A percentile compares a stretch with the other conserved stretches of the same genome.
Conservation (phyloP, 2,329 filamentous ascomycete species). For the Periconia sp. region DNA sequence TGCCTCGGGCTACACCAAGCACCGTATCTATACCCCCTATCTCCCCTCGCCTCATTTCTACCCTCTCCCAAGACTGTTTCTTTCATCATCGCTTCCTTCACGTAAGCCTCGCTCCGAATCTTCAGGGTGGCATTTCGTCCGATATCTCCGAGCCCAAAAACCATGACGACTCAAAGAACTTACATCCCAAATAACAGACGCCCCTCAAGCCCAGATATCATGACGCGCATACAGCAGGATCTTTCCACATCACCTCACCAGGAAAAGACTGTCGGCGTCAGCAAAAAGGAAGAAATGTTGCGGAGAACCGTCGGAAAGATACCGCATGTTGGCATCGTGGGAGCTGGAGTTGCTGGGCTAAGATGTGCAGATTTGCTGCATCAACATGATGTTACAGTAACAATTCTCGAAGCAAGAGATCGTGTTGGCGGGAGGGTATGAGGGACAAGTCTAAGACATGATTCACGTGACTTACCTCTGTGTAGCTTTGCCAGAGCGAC, state of each 20-base stretch:
- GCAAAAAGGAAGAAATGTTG: constrained; percentile 31
- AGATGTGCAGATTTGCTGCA: constrained; percentile 72
- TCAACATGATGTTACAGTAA: constrained; percentile 69
- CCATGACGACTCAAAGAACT: constrained; percentile 33
- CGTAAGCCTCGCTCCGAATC: not conserved
- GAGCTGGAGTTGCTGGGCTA: constrained; percentile 73
- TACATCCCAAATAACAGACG: constrained; percentile 31
- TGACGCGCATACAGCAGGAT: constrained; percentile 43
- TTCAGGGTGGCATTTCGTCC: not conserved
- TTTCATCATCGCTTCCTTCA: not conserved
- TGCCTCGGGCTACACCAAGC: constrained; percentile 1
- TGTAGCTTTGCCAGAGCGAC: constrained; percentile 57
- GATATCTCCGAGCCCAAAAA: no score
- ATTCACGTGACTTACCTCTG: constrained; percentile 14
- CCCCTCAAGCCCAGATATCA: constrained; percentile 13
- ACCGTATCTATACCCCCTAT: not conserved
- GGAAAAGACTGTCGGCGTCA: constrained; percentile 22
- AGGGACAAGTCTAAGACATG: not conserved
- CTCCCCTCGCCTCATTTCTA: not conserved
- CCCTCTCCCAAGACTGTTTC: not conserved
- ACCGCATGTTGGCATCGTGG: constrained; percentile 70
- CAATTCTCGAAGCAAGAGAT: constrained; percentile 71
- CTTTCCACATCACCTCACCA: constrained; percentile 38
- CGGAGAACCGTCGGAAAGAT: constrained; percentile 40
- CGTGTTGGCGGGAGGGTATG: constrained; percentile 67